Evolutionary conservation across 805 yeast species (phyloP), one percentile per base, ranked within the genome.

Genomic region (Ogataea angusta): DNA sequence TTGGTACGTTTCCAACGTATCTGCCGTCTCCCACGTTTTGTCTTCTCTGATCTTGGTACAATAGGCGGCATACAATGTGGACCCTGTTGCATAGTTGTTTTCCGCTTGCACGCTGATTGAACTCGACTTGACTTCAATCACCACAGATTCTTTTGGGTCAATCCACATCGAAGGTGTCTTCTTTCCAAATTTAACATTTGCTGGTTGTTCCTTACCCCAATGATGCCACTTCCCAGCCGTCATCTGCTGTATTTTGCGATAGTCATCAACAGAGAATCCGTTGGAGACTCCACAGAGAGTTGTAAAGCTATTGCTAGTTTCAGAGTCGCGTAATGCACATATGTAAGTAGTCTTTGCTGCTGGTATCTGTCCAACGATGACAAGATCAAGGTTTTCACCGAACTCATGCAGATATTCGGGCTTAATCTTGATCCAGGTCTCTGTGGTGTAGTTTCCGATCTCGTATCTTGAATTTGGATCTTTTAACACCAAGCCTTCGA

Each of bases 341-440:
- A 85, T 69, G 52, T 75, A 85, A 9, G 87, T 73, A 18, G 80
- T 73, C 34, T 91, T 91, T 16, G 75, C 71, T 0, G 87, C 88
- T 13, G 80, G 79, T 41, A 76, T 80, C 40, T 80, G 82, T 0
- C 97, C 99, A 42, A 90, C 80, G 0, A 91, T 75, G 3, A 80
- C 68, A 34, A 89, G 59, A 60, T 91, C 98, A 46, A 89, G 67
- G 53, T 85, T 85, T 48, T 89, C 95, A 8, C 96, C 96, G 60
- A 85, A 84, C 43, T 83, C 87, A 40, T 80, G 83, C 38, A 89
- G 66, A 56, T 89, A 90, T 51, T 90, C 96, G 0, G 98, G 98
- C 59, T 91, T 91, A 2, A 91, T 75, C 55, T 91, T 91, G 12
- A 88, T 67, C 96, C 97, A 91, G n/a, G 71, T 63, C 7, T 41